A percentile compares a stretch with the other conserved stretches of the same genome.
Conservation (phyloP, 306 rosid species). For the Senna tora region DNA sequence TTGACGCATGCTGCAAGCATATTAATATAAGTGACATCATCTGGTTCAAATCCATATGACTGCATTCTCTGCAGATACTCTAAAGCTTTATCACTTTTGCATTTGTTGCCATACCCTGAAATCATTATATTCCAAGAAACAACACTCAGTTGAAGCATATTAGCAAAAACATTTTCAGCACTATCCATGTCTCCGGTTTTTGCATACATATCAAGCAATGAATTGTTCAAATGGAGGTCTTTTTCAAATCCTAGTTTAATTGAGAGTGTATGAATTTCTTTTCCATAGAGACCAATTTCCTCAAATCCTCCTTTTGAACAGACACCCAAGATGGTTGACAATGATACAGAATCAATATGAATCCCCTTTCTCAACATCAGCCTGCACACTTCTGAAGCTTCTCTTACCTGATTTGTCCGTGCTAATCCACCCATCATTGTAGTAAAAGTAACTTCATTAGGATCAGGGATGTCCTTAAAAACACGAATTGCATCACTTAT, state of each 20-base stretch:
- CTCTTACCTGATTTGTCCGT: constrained; percentile 46
- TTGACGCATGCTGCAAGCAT: constrained; percentile 69
- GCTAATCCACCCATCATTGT: constrained; percentile 70
- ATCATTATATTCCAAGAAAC: constrained; percentile 89
- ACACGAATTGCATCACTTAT: constrained; percentile 55
- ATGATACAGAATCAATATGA: constrained; percentile 62
- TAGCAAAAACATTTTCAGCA: constrained; percentile 60
- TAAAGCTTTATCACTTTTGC: constrained; percentile 50
- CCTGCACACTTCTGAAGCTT: constrained; percentile 61
- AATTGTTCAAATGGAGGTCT: constrained; percentile 71
- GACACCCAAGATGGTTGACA: constrained; percentile 66
- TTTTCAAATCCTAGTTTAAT: constrained; percentile 66
- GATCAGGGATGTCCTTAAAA: constrained; percentile 59
- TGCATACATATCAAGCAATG: constrained; percentile 76
- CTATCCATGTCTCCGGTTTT: constrained; percentile 64
- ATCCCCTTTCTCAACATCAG: constrained; percentile 64
- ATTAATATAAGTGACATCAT: constrained; percentile 72
- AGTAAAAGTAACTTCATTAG: constrained; percentile 79
- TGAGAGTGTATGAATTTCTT: constrained; percentile 56
- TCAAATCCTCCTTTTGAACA: constrained; percentile 54
- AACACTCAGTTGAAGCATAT: constrained; percentile 46
- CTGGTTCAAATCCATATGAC: constrained; percentile 57
- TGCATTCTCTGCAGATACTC: constrained; percentile 60
- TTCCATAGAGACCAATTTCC: constrained; percentile 46
- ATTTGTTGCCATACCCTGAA: constrained; percentile 64